Conservation (phyloP, 495 filamentous ascomycete genomes). For the Thozetella sp. region DNA sequence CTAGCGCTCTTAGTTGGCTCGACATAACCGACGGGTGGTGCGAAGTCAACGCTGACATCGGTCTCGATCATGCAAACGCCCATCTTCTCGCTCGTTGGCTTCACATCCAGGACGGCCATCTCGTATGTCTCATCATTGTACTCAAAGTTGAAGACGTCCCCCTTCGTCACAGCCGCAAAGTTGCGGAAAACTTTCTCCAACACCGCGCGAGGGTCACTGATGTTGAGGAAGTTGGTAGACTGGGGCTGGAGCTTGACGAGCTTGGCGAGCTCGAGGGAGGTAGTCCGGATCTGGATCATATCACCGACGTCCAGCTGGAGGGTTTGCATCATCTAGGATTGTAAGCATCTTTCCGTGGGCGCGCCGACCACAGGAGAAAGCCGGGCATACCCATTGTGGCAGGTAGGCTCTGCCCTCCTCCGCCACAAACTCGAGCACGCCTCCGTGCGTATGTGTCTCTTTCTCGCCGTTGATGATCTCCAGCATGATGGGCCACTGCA, state of each 20-base stretch:
- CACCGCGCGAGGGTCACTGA: conserved; percentile 96
- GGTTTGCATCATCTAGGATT: conserved; percentile 84
- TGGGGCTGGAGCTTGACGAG: conserved; percentile 97
- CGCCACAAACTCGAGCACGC: conserved; percentile 95
- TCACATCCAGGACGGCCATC: conserved; percentile 90
- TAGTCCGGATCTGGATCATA: conserved; percentile 90
- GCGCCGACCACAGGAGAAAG: neutral
- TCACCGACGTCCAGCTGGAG: conserved; percentile 87
- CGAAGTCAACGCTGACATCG: conserved; percentile 94
- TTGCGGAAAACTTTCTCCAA: conserved; percentile 94
- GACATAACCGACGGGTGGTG: conserved; percentile 88
- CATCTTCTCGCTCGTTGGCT: conserved; percentile 75
- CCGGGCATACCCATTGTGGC: conserved; percentile 80
- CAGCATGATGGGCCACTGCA: conserved; percentile 96
- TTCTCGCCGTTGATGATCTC: conserved; percentile 88
- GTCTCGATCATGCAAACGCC: conserved; percentile 94
- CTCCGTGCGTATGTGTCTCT: conserved; percentile 81
- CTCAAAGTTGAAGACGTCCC: conserved; percentile 90
- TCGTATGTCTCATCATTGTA: conserved; percentile 95
- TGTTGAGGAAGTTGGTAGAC: conserved; percentile 87
- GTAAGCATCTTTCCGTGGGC: conserved; percentile 10
- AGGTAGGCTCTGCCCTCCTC: conserved; percentile 97
- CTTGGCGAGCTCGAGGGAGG: conserved; percentile 82
- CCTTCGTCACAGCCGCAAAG: conserved; percentile 88
- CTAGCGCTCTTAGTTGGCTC: conserved; percentile 69